Conservation (phyloP, 192 early-diverging fungal genomes). For the Backusella morwellensis region DNA sequence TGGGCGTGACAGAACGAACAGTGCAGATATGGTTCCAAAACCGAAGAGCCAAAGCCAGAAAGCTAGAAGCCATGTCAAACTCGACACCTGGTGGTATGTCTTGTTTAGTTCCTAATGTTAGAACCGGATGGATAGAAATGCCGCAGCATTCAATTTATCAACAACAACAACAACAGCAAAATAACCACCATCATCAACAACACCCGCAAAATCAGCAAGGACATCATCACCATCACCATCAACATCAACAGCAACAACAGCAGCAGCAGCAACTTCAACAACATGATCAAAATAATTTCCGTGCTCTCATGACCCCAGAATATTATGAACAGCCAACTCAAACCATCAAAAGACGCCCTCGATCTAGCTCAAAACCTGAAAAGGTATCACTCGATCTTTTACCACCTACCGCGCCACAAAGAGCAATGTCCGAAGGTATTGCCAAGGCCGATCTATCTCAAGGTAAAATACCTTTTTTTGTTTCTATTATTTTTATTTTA, state of each 20-base stretch:
- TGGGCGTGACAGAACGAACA: conserved; percentile 59
- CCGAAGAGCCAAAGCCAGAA: conserved; percentile 61
- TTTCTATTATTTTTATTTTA: neutral
- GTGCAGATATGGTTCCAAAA: conserved; percentile 89
- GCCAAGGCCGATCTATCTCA: neutral
- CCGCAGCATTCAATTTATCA: conserved; percentile 12
- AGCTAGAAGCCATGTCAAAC: conserved; percentile 8
- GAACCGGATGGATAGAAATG: conserved; percentile 25
- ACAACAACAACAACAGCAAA: conserved; percentile 4
- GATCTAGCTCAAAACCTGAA: conserved; percentile 22
- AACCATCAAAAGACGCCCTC: neutral
- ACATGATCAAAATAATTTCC: conserved; percentile 2
- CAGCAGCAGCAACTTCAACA: neutral
- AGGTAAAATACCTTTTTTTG: neutral
- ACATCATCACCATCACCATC: neutral
- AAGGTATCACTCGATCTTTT: neutral
- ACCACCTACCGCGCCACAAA: neutral
- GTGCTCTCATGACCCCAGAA: conserved; percentile 15
- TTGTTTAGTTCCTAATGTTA: conserved; percentile 22
- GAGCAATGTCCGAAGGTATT: conserved; percentile 29
- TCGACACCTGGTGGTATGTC: neutral
- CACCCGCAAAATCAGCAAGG: neutral
- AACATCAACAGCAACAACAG: neutral
- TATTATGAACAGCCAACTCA: conserved; percentile 9
- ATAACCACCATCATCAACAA: neutral